A percentile compares a stretch with the other conserved stretches of the same genome.
Evolutionary conservation across 140 eudicot genomes (phyloP).

Genomic region (Oenanthe javanica): DNA sequence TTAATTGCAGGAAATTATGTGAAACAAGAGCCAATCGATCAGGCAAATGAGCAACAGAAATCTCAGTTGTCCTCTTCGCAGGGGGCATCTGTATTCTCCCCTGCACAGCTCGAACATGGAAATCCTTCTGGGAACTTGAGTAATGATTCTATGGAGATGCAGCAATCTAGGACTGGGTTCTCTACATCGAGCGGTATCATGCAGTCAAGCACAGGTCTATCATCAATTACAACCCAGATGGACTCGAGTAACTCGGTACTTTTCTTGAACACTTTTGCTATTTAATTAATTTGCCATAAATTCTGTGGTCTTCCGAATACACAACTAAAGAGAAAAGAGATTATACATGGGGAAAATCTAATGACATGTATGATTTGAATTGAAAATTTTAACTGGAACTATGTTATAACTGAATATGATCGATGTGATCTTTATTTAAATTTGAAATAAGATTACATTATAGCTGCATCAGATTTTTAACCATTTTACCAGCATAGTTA

Average conservation of each 20-base stretch:
- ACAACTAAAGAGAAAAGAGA: neutral
- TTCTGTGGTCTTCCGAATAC: neutral
- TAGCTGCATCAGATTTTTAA: neutral
- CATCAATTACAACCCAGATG: slow-evolving; percentile 20
- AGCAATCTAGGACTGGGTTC: slow-evolving; percentile 30
- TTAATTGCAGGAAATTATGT: slow-evolving; percentile 42
- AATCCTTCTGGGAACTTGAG: slow-evolving; percentile 24
- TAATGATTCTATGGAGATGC: slow-evolving; percentile 36
- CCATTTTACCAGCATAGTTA: neutral
- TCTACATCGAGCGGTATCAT: slow-evolving; percentile 21
- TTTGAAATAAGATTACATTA: neutral
- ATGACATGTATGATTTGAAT: neutral
- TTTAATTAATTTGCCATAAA: neutral
- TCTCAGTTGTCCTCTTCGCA: slow-evolving; percentile 41
- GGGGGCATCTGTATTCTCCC: slow-evolving; percentile 39
- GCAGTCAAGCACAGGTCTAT: slow-evolving; percentile 20
- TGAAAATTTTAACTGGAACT: neutral
- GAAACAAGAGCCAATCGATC: slow-evolving; percentile 66
- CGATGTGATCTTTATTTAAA: neutral
- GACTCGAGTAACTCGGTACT: slow-evolving; percentile 28
- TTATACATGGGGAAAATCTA: neutral
- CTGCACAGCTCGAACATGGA: slow-evolving; percentile 41
- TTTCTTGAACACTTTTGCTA: neutral
- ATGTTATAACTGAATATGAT: neutral
- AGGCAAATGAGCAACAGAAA: slow-evolving; percentile 55